Percentiles rank a stretch among this genome's conserved stretches.
Conservation (phyloP, 306 rosid species). For the Psophocarpus tetragonolobus region DNA sequence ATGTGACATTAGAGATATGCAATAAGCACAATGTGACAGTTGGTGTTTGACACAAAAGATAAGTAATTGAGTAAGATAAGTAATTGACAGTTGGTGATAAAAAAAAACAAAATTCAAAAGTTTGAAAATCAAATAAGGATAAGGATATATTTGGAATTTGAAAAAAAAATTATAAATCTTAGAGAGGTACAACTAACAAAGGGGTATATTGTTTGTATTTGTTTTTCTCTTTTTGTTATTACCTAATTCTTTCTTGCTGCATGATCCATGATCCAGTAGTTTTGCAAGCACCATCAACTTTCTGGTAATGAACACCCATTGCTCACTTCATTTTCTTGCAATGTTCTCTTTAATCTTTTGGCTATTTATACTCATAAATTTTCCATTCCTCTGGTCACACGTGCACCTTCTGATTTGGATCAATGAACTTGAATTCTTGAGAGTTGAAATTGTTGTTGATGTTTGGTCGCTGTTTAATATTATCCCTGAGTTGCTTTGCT, state of each 20-base stretch:
- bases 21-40: too few relatives aligned
- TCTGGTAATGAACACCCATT: slow-evolving; percentile 7
- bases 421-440: slow-evolving; percentile 14
- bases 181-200: too few relatives aligned
- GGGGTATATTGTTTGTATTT: not conserved
- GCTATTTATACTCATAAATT: not conserved
- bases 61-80: too few relatives aligned
- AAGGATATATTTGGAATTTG: too few relatives aligned
- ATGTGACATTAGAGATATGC: too few relatives aligned
- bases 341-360: not conserved
- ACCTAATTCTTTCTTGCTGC: not conserved
- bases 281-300: not conserved
- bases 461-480: not conserved
- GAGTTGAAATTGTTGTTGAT: not conserved
- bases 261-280: too few relatives aligned
- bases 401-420: not conserved
- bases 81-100: too few relatives aligned
- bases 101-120: too few relatives aligned
- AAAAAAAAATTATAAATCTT: too few relatives aligned
- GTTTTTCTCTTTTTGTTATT: not conserved
- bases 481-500: not conserved
- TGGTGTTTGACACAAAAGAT: too few relatives aligned
- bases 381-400: not conserved
- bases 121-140: too few relatives aligned
- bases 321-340: not conserved